Evolutionary conservation across 768 basidiomycete species (phyloP).

Genomic region (Pisolithus microcarpus): DNA sequence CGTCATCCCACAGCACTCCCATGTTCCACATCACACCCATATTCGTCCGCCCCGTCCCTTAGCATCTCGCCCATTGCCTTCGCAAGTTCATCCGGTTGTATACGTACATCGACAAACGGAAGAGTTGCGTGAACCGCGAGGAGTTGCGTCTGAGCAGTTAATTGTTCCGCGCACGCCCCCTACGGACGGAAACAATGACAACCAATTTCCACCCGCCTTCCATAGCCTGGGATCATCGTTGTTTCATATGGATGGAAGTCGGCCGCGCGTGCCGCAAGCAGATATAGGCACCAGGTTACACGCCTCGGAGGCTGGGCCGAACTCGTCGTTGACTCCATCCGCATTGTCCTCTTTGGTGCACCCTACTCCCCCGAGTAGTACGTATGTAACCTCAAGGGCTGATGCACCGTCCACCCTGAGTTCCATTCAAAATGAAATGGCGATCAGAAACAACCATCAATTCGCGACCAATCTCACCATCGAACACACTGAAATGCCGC

Average conservation of each 20-base stretch:
- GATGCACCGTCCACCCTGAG: neutral
- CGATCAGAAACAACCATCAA: neutral
- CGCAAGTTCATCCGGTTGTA: neutral
- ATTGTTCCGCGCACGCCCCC: conserved; percentile 1
- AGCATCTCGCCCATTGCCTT: neutral
- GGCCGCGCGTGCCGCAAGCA: neutral
- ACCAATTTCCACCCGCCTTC: neutral
- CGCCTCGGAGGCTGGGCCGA: neutral
- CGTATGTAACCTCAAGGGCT: neutral
- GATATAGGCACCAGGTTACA: neutral
- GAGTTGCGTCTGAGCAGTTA: neutral
- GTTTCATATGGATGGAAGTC: neutral
- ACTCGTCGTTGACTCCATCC: neutral
- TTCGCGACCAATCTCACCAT: neutral
- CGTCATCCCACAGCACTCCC: neutral
- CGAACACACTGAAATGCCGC: neutral
- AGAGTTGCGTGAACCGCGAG: neutral
- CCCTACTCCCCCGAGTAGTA: neutral
- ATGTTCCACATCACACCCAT: neutral
- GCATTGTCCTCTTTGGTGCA: neutral
- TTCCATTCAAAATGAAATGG: neutral
- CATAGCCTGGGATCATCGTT: neutral
- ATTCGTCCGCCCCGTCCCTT: neutral
- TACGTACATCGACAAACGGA: too few relatives aligned
- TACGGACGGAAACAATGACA: neutral